Percentiles rank a stretch among this genome's conserved stretches.
phyloP scores from a whole-genome alignment of 495 filamentous ascomycete genomes.

The Penicillium coprophilum region DNA sequence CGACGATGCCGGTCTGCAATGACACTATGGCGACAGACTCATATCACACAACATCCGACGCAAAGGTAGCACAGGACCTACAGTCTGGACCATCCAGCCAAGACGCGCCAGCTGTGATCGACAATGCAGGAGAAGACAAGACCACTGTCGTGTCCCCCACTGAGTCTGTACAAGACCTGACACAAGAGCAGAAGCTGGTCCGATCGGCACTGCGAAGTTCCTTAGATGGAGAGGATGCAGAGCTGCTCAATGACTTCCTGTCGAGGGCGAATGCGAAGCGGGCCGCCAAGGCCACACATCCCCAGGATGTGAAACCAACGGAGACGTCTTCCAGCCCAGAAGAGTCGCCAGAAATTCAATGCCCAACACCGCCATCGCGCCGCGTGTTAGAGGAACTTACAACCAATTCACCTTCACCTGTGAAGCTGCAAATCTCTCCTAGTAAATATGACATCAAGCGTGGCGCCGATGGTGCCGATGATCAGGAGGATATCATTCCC shows the following conservation, averaged over 20 bases:
- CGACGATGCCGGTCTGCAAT: slow-evolving; percentile 17
- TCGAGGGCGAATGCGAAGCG: slow-evolving; percentile 60
- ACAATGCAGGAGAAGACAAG: slow-evolving; percentile 9
- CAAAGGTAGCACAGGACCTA: slow-evolving; percentile 16
- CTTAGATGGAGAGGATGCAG: slow-evolving; percentile 57
- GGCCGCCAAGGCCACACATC: slow-evolving; percentile 46
- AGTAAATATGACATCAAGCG: slow-evolving; percentile 26
- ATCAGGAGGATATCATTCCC: slow-evolving; percentile 15
- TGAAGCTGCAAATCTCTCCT: slow-evolving; percentile 38
- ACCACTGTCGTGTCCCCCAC: slow-evolving; percentile 9
- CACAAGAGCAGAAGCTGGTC: slow-evolving; percentile 37
- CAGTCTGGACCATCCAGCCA: slow-evolving; percentile 11
- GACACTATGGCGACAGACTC: slow-evolving; percentile 11
- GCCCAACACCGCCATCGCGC: slow-evolving; percentile 43
- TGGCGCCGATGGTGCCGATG: slow-evolving; percentile 8
- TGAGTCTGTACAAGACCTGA: slow-evolving; percentile 27
- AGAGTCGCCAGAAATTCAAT: slow-evolving; percentile 26
- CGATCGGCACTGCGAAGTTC: slow-evolving; percentile 46
- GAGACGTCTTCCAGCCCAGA: slow-evolving; percentile 22
- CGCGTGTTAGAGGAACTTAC: slow-evolving; percentile 53
- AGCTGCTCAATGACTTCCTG: slow-evolving; percentile 60
- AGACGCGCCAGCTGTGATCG: slow-evolving; percentile 3
- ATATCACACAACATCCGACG: slow-evolving; percentile 8
- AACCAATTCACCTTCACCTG: slow-evolving; percentile 54
- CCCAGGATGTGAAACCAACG: slow-evolving; percentile 23